Base-by-base conservation (phyloP, 2,329 filamentous ascomycete species). In the Hymenoscyphus albidus region DNA sequence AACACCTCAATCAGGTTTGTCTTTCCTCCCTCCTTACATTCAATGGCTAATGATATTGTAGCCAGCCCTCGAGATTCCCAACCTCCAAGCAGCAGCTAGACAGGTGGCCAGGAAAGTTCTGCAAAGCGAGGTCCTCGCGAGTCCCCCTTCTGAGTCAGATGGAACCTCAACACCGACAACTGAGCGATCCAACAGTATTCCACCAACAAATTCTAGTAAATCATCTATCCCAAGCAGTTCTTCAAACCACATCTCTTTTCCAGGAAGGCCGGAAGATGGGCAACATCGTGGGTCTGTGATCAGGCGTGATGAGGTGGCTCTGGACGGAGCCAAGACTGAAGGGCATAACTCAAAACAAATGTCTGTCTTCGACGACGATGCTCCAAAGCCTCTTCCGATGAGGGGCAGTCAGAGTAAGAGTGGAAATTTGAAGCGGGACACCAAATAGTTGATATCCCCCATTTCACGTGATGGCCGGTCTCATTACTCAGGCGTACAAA, bases 1-100 rank as follows among this genome's bases (percentile, higher is more conserved):
- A 83, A 38, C 90, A 90, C 71, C 80, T 90, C 67, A 66, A 71
- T 42, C 73, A 73, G 69, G 75, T 75, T 48, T 58, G 58, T 66
- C 38, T 14, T n/a, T 16, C 35, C 51, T 22, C 16, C 4, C n/a
- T 13, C 27, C 18, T 58, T 38, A 16, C 44, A 59, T 58, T 42
- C 7, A 22, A 7, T n/a, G 27, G 18, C 54, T 31, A 38, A 27
- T 27, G 42, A 7, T 27, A 27, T 14, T 22, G 14, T 18, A 72
- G 72, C 59, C 70, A 55, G 69, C 70, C 2, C 44, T 70, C 14
- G 31, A 68, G 12, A 55, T 70, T 6, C 68, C 70, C 32, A 69
- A 72, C 62, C 67, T 74, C 5, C 64, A 73, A 44, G 68, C 64
- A 38, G 67, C 72, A 58, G 72, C 72, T 5, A 69, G 65, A 27